Percentiles rank a stretch among this genome's conserved stretches.
These are phyloP conservation scores for Penicillium capsulatum DNA, from an alignment of 2,329 filamentous ascomycete genomes.

Conservation along the genomic window DNA sequence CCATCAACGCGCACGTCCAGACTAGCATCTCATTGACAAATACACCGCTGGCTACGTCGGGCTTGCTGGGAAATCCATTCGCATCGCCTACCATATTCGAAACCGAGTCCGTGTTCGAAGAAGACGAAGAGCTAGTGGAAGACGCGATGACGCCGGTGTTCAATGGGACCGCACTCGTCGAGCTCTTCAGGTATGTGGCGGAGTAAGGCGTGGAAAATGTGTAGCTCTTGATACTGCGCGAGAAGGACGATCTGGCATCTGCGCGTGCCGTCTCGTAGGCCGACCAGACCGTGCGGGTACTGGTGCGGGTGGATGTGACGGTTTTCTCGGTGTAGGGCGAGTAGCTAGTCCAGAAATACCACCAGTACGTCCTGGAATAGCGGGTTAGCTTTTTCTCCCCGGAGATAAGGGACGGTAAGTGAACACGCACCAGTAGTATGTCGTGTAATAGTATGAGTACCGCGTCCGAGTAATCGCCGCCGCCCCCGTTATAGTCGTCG, in stretches of 20 bases:
- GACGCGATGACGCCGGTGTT: neutral
- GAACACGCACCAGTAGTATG: conserved; percentile 20
- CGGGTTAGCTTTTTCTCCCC: too few relatives aligned
- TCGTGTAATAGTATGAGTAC: conserved; percentile 17
- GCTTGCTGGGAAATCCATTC: neutral
- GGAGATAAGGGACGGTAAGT: too few relatives aligned
- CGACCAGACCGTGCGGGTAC: conserved; percentile 14
- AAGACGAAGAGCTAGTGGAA: neutral
- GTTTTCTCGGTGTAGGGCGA: conserved; percentile 15
- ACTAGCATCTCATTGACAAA: neutral
- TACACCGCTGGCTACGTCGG: neutral
- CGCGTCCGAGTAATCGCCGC: conserved; percentile 2
- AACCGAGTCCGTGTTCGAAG: too few relatives aligned
- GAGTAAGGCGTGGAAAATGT: conserved; percentile 10
- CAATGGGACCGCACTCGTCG: conserved; percentile 8
- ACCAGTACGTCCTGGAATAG: conserved; percentile 17
- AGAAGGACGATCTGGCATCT: conserved; percentile 9
- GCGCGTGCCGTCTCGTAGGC: conserved; percentile 11
- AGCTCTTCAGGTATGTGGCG: conserved; percentile 16
- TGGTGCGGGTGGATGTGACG: conserved; percentile 17
- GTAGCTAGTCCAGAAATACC: conserved; percentile 21
- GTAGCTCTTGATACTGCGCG: neutral
- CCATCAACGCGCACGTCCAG: conserved; percentile 2
- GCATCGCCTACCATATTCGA: neutral
- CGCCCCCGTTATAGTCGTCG: conserved; percentile 4